A percentile compares a stretch with the other conserved stretches of the same genome.
These are phyloP conservation scores for Botrytis galanthina DNA, from an alignment of 2,329 filamentous ascomycete species.

Conservation along the genomic window DNA sequence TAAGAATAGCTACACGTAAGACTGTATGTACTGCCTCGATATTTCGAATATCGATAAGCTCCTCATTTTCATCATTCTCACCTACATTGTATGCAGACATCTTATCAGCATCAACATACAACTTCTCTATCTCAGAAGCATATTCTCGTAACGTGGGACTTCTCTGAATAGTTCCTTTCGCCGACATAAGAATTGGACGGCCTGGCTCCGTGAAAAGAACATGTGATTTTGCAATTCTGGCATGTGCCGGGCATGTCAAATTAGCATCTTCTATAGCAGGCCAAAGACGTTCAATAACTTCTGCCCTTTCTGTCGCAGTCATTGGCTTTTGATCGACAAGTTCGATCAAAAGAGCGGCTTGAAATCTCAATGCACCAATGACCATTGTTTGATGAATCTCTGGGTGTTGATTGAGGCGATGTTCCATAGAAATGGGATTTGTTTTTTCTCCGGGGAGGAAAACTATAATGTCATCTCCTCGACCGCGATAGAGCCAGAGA, in stretches of 20 bases:
- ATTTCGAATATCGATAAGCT: background rate
- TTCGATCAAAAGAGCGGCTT: conserved; percentile 42
- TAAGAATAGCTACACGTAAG: background rate
- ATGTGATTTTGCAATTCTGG: conserved; percentile 32
- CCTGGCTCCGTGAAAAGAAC: conserved; percentile 36
- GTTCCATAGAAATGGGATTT: conserved; percentile 43
- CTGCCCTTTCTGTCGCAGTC: conserved; percentile 1
- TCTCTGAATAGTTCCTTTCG: conserved; percentile 42
- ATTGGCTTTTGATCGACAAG: conserved; percentile 14
- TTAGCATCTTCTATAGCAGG: conserved; percentile 38
- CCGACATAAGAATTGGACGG: conserved; percentile 39
- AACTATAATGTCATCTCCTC: conserved; percentile 45
- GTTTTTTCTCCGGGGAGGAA: conserved; percentile 46
- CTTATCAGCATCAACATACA: conserved; percentile 5
- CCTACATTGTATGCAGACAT: conserved; percentile 1
- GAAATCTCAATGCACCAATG: conserved; percentile 39
- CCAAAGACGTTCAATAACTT: conserved; percentile 29
- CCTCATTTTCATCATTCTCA: background rate
- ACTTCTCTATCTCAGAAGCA: conserved; percentile 17
- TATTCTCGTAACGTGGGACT: conserved; percentile 36
- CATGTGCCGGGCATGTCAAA: conserved; percentile 33
- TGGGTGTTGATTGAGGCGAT: conserved; percentile 39
- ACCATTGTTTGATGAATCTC: conserved; percentile 39
- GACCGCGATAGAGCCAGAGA: conserved; percentile 41
- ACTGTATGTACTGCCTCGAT: background rate